A percentile compares a stretch with the other conserved stretches of the same genome.
phyloP scores from a whole-genome alignment of 805 yeast species.

The Monosporozyma yasuniensis region DNA sequence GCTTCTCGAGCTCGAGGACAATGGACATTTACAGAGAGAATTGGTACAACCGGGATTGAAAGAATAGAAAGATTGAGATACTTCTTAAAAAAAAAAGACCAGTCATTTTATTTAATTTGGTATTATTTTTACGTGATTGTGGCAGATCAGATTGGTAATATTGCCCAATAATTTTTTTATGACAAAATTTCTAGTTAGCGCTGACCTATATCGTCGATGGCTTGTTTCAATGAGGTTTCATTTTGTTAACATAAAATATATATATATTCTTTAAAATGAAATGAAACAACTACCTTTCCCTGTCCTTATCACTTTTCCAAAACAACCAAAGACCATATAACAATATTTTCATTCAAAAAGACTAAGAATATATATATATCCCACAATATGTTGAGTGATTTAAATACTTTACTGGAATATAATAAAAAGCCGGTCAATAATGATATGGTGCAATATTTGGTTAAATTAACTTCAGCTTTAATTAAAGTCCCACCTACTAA shows the following conservation, averaged over 20 bases:
- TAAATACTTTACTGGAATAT: conserved; percentile 24
- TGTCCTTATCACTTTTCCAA: not conserved
- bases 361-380: too few relatives aligned
- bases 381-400: conserved; percentile 7
- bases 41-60: not conserved
- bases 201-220: not conserved
- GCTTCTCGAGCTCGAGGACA: not conserved
- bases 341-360: too few relatives aligned
- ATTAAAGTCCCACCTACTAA: conserved; percentile 15
- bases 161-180: not conserved
- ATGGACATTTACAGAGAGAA: not conserved
- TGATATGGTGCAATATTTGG: conserved; percentile 25
- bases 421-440: conserved; percentile 19
- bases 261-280: not conserved
- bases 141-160: not conserved
- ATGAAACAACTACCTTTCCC: not conserved
- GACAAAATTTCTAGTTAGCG: not conserved
- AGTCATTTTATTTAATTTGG: not conserved
- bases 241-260: not conserved
- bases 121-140: not conserved
- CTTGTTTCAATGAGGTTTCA: not conserved
- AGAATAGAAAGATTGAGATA: not conserved
- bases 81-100: not conserved
- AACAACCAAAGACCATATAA: too few relatives aligned
- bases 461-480: conserved; percentile 20